These are phyloP conservation scores for Fusarium sp. DNA, from an alignment of 2,329 filamentous ascomycete genomes.

Conservation along the genomic window DNA sequence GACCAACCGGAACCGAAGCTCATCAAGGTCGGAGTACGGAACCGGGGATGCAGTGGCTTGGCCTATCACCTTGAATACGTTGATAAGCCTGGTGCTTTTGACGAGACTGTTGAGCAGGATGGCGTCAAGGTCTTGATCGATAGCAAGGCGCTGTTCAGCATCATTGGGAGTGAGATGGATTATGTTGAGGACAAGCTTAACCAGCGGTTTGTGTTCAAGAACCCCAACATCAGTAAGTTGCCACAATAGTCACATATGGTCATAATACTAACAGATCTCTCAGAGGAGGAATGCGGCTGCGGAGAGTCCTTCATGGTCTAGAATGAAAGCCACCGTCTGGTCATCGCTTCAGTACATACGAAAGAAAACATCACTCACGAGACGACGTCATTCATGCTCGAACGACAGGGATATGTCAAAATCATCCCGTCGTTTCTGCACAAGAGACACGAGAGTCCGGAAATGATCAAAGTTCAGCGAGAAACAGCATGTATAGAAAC, in stretches of 20 bases:
- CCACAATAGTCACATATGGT: not conserved
- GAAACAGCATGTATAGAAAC: slow-evolving; percentile 25
- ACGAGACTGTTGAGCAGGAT: slow-evolving; percentile 94
- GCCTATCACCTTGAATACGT: slow-evolving; percentile 96
- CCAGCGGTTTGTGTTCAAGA: slow-evolving; percentile 90
- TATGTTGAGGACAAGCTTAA: slow-evolving; percentile 97
- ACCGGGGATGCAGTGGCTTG: slow-evolving; percentile 91
- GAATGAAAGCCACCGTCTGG: not conserved
- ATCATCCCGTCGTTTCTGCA: not conserved
- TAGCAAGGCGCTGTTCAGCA: slow-evolving; percentile 96
- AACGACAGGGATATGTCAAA: not conserved
- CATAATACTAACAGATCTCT: slow-evolving; percentile 43
- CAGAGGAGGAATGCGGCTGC: slow-evolving; percentile 95
- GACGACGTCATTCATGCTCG: slow-evolving; percentile 21
- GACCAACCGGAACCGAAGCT: slow-evolving; percentile 89
- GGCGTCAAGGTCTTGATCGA: slow-evolving; percentile 96
- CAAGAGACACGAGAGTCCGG: not conserved
- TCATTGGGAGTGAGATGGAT: slow-evolving; percentile 99
- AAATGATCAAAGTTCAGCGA: not conserved
- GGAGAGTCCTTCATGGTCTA: slow-evolving; percentile 94
- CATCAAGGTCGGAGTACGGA: slow-evolving; percentile 93
- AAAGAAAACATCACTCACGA: slow-evolving; percentile 4
- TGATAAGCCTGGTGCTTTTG: slow-evolving; percentile 85
- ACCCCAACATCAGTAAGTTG: slow-evolving; percentile 95
- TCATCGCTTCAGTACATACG: not conserved